A percentile compares a stretch with the other conserved stretches of the same genome.
Conservation (phyloP, 108 stramenopile genomes). For the Mediolabrus comicus region DNA sequence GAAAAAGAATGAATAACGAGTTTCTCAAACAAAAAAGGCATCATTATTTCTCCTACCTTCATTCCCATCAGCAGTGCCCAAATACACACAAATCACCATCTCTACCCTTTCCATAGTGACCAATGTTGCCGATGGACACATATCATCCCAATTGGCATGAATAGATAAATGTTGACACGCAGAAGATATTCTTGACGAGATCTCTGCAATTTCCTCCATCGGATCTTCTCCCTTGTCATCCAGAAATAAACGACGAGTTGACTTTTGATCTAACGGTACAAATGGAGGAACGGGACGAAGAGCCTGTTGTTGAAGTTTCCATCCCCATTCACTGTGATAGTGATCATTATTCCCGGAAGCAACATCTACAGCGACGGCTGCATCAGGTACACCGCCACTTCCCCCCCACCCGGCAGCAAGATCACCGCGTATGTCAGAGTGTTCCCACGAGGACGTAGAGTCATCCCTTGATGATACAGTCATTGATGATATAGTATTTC, state of each 20-base stretch:
- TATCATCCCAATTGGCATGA: constrained; percentile 45
- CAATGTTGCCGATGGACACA: constrained; percentile 28
- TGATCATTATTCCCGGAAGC: neutral
- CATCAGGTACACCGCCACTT: neutral
- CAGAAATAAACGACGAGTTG: constrained; percentile 60
- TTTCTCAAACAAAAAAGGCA: neutral
- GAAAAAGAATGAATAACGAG: neutral
- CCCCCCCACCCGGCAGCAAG: constrained; percentile 33
- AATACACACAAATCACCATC: constrained; percentile 44
- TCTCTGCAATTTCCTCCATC: constrained; percentile 11
- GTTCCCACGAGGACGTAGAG: constrained; percentile 3
- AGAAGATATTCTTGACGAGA: constrained; percentile 32
- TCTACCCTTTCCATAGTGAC: constrained; percentile 42
- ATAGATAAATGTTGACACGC: constrained; percentile 46
- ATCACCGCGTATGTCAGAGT: constrained; percentile 32
- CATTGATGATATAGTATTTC: neutral
- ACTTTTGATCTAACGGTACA: constrained; percentile 81
- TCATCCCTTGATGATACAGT: neutral
- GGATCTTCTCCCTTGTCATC: constrained; percentile 66
- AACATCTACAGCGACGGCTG: neutral
- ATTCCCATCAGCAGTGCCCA: constrained; percentile 37
- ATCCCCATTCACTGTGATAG: constrained; percentile 5
- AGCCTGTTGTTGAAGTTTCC: constrained; percentile 18
- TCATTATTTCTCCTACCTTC: constrained; percentile 13
- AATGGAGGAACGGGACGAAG: constrained; percentile 71